Evolutionary conservation across 192 early-diverging fungal genomes (phyloP).

Genomic region (Haplosporangium gracile): DNA sequence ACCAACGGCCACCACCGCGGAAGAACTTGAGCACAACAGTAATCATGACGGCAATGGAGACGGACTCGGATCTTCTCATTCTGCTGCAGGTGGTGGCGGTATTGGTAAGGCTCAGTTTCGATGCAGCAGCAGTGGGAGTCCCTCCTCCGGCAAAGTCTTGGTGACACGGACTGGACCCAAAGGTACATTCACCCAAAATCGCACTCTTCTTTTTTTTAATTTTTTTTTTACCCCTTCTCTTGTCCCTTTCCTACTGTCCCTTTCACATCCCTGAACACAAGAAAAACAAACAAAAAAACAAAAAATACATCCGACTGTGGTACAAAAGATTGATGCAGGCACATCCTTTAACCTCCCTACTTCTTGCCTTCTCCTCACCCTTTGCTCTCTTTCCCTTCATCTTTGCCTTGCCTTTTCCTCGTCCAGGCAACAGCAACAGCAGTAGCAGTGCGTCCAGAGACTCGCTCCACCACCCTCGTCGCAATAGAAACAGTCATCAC

Average conservation of each 20-base stretch:
- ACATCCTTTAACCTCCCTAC: constrained; percentile 1
- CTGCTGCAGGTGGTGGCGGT: too few species aligned
- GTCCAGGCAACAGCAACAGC: constrained; percentile 3
- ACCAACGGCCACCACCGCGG: too few species aligned
- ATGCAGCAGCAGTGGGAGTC: constrained; percentile 28
- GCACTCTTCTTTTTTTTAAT: not conserved
- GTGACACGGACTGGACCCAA: not conserved
- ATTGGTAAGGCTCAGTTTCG: not conserved
- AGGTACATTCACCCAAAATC: constrained; percentile 1
- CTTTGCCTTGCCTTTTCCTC: not conserved
- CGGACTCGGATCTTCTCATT: not conserved
- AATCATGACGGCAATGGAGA: not conserved
- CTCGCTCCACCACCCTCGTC: not conserved
- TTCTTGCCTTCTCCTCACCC: not conserved
- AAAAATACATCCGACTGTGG: not conserved
- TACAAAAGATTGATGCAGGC: constrained; percentile 6
- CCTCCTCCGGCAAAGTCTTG: not conserved
- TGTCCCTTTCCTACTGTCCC: not conserved
- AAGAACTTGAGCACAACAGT: not conserved
- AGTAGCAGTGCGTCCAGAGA: not conserved
- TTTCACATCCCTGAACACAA: constrained; percentile 8
- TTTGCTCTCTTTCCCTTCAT: not conserved
- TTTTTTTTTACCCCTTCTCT: not conserved
- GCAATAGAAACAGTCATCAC: constrained; percentile 3
- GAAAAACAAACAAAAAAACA: not conserved